Base-by-base conservation (phyloP, 495 filamentous ascomycete genomes). In the Aspergillus haitiensis region DNA sequence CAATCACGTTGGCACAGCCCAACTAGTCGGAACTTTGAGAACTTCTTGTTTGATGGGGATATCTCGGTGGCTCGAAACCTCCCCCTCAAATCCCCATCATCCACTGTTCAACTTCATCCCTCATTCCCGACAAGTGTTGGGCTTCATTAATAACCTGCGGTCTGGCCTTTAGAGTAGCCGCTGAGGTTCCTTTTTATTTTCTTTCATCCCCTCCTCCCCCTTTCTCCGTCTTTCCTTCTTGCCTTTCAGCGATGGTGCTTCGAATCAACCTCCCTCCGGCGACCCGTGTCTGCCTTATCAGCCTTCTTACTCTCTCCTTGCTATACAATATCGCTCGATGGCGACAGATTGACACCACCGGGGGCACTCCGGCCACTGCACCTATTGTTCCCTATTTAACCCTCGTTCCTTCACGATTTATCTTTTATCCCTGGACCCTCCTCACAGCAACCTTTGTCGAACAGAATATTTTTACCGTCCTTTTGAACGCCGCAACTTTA, bases 381-480 rank as follows among this genome's bases (percentile, higher is more conserved):
- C 82, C 87, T 52, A 83, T 90, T 59, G 84, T 93, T 52, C 90
- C 91, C 59, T 97, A 92, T 76, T 83, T 98, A 49, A 88, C 87
- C 35, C 80, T 98, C 50, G 84, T 98, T 37, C 94, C 94, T 3
- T 88, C 89, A 54, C 79, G 84, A 42, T 91, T 91, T 52, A 75
- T 93, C 27, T 84, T 88, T 67, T 97, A 95, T 69, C 94, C 95
- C 2, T 98, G 94, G 94, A 92, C 90, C 5, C 91, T 96, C 63
- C 64, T 93, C 35, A 89, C 89, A 0, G 89, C 94, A 9, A 90
- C 93, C 0, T 83, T 97, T 46, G 91, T 96, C 49, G 94, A 98
- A 73, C 90, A 91, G 72, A 98, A 98, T 68, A 81, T 97, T 69
- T 88, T 97, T 69, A 94, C 91, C 32, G 80, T 97, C 5, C 73